Base-by-base conservation (phyloP, 371 early-diverging fungal species). In the Sporodiniella umbellata region DNA sequence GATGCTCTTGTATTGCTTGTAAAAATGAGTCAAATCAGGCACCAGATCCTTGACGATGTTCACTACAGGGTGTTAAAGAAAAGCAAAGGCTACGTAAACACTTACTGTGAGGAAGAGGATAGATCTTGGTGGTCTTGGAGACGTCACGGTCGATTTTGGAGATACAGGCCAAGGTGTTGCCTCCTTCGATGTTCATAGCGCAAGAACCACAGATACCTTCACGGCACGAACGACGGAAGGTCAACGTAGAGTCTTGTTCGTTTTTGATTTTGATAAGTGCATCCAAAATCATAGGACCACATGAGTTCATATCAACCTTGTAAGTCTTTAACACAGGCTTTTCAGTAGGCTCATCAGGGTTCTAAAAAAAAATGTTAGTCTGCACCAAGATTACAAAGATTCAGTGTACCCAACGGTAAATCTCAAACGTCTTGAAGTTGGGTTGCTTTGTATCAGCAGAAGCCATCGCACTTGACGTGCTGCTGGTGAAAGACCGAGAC, bases 141-240 rank as follows among this genome's bases (percentile, higher is more conserved):
- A 71, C 73, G 63, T 86, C 81, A 26, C 82, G 77, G 53, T 93
- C 85, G 54, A 97, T 93, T 51, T 89, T 86, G 67, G 84, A 79
- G 53, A 92, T 83, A 78, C 96, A 97, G 21, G 98, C 98, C 38
- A 97, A 79, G 6, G 95, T 94, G 81, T 97, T 97, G 21, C 81
- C 78, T 45, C 98, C 98, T 63, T 88, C 84, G 66, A 95, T 94
- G 84, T 97, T 97, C 95, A 97, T 95, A 52, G 98, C 92, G 67
- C 98, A 95, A 39, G 92, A 93, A 48, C 98, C 98, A 73, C 97
- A 97, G 56, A 95, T 95, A 52, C 84, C 84, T 65, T 83, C 80
- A 66, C 85, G 83, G 64, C 85, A 85, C 25, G 83, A 83, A 62
- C 91, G 82, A 62, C 93, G 86, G 85, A 92, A 90, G 21, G 98